Base-by-base conservation (phyloP, 73 alveolate species). In the Stentor coeruleus region DNA sequence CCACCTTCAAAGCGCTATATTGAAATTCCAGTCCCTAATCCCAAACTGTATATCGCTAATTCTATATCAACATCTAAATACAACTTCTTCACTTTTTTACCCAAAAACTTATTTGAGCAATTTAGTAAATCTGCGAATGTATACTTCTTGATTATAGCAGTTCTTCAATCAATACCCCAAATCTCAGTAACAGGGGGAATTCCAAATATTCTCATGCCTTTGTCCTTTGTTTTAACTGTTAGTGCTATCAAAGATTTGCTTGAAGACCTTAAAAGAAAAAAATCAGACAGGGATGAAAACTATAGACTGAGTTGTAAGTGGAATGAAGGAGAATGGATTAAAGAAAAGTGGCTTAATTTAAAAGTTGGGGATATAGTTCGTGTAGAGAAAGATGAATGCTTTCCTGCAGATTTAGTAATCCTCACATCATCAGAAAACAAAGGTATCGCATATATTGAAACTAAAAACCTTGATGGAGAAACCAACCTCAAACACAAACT, bases 381-480 rank as follows among this genome's bases (percentile, higher is more conserved):
- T 76, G 97, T 97, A 38, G 81, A 90, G 59, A 85, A 87, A 39
- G 87, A 92, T 85, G 95, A 94, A 81, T 76, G 98, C 66, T 85
- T 95, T 26, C 99, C 99, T 0, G 98, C 98, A 35, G 99, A 95
- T 86, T 66, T 95, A 85, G 37, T 95, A 3, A 86, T 95, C 37
- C 86, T 95, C n/a, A 66, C n/a, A 11, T 20, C 98, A 59, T 87
- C 96, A 15, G 91, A 92, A 35, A 96, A 89, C 3, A 98, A 93
- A 11, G 99, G 99, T 35, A 91, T 93, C 30, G 91, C 98, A 80
- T 98, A 91, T 84, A 98, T 96, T 36, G 97, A 96, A 77, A 97
- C 99, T 2, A 41, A 77, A 37, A 77, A 77, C 33, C 77, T 77
- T 74, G 99, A 98, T 91, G 99, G 99, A 0, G 99, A 98, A 92